Evolutionary conservation across 1,284 basidiomycete genomes (phyloP), one percentile per base, ranked within the genome.

Genomic region (Boletus mariae): DNA sequence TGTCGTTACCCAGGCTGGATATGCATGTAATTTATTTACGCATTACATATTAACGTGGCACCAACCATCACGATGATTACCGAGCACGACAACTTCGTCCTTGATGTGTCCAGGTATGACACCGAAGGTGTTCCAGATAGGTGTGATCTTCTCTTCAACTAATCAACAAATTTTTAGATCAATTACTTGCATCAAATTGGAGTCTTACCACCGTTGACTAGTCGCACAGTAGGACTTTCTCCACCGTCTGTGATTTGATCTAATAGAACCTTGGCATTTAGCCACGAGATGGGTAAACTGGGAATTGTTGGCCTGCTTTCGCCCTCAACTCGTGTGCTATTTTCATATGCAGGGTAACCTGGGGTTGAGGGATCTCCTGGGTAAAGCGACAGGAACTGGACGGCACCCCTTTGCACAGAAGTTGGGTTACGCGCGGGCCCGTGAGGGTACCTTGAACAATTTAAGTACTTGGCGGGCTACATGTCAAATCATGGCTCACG

Each of bases 321-420:
- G 15, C 78, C 79, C 13, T 80, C 75, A 1, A 78, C 70, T 20
- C 86, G 79, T 4, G 82, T 85, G 6, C 83, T 81, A 57, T 91
- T 86, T 65, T 81, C 78, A 70, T 92, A 92, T 3, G 87, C 77
- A 10, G 90, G 90, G 55, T 76, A 71, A 9, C 83, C 85, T 5
- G 90, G 90, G 8, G 90, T 92, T 3, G 80, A 78, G 12, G 83
- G 82, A 67, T 87, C 85, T 32, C 80, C 79, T 0, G 90, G 87
- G 63, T 90, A 90, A 52, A 78, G 66, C 9, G 81, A 83, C 28
- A 89, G 66, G 64, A 80, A 90, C 67, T 90, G 87, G 4, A 90
- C 89, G 17, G 80, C 82, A 20, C 90, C 90, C 37, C 90, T 80
- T 69, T 92, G 83, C 20, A 90, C 82, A 3, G 81, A 77, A 17